These are phyloP conservation scores for Ustilago crameri DNA, from an alignment of 1,284 basidiomycete genomes.

Conservation along the genomic window DNA sequence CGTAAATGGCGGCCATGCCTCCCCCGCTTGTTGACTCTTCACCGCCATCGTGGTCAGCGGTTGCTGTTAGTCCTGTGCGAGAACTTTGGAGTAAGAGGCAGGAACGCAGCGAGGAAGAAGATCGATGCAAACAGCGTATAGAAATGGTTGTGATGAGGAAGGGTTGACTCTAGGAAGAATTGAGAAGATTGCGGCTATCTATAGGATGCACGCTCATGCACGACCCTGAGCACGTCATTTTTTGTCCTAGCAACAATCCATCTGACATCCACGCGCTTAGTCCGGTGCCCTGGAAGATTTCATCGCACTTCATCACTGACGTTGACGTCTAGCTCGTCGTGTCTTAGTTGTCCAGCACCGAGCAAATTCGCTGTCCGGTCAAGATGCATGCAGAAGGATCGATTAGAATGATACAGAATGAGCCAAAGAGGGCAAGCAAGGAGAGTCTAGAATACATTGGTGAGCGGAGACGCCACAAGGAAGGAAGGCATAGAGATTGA, in stretches of 20 bases:
- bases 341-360: no score
- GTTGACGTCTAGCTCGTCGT: no score
- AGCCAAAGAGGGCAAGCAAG: constrained; percentile 4
- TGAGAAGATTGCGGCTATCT: constrained; percentile 8
- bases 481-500: not conserved
- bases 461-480: no score
- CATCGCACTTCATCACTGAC: not conserved
- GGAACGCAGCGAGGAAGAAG: not conserved
- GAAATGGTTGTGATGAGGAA: no score
- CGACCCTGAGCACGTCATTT: constrained; percentile 10
- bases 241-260: no score
- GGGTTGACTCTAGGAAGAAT: not conserved
- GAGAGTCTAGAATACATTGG: not conserved
- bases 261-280: no score
- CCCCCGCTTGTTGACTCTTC: not conserved
- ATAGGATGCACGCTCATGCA: constrained; percentile 2
- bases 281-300: no score
- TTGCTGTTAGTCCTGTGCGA: no score
- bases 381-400: not conserved
- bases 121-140: no score
- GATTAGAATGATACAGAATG: constrained; percentile 8
- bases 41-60: not conserved
- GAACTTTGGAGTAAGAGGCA: not conserved
- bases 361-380: no score
- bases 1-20: constrained; percentile 52